Base-by-base conservation (phyloP, 2,329 filamentous ascomycete genomes). In the Fulvia fulva region DNA sequence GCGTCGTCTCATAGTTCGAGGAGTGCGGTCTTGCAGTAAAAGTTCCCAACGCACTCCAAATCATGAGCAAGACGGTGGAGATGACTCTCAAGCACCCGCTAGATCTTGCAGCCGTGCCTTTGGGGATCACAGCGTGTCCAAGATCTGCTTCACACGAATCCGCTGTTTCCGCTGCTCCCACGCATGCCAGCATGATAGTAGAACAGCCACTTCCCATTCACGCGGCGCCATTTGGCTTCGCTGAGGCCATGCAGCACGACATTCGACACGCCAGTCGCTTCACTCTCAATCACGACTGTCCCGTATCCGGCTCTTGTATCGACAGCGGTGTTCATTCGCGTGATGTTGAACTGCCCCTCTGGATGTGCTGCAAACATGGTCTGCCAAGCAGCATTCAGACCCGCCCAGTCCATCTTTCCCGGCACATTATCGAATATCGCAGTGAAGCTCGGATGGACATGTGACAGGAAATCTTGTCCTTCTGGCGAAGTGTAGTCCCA, bases 231-330 rank as follows among this genome's bases (percentile, higher is more conserved):
- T 14, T 49, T 57, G 16, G 60, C 43, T 53, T 59, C 59, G 50
- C 60, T 63, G 22, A 62, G 53, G 14, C 59, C 61, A n/a, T 57
- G 59, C 43, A 63, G 52, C 22, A 51, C 56, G 14, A 59, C 56
- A 44, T 54, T 55, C 19, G 45, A 46, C 14, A 63, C 53, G 1
- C 59, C 59, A 16, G 56, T 52, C 3, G 61, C 59, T 37, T 55
- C 53, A 21, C 53, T 58, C 47, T 63, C 59, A n/a, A 63, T 53
- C 44, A 51, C 55, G n/a, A 63, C 57, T 25, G 43, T 59, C 25
- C 59, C 61, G 30, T 51, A 30, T 5, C 52, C 60, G 28, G 45
- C 58, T 25, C 37, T 32, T 47, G 59, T 56, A 16, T 58, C 49
- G 14, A 63, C 57, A 5, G 44, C 41, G 21, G 54, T 57, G 19